Percentiles rank a stretch among this genome's conserved stretches.
Conservation (phyloP, 305 asterid genomes). For the Rubia balearica region DNA sequence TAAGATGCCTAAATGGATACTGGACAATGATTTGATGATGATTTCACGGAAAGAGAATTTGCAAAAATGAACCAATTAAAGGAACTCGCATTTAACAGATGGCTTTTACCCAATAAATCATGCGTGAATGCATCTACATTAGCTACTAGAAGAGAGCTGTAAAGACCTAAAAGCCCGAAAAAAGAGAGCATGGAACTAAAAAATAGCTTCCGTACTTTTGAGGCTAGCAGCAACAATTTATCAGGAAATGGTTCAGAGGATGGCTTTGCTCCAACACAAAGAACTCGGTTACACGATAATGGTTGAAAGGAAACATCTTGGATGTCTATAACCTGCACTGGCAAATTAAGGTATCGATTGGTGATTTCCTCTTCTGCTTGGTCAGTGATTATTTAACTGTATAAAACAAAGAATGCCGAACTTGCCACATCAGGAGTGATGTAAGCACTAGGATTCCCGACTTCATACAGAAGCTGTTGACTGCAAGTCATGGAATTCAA, state of each 20-base stretch:
- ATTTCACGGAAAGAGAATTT: not conserved
- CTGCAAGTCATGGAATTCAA: constrained; percentile 70
- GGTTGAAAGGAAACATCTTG: constrained; percentile 66
- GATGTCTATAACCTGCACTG: constrained; percentile 61
- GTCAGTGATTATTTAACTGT: constrained; percentile 1
- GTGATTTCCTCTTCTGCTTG: constrained; percentile 18
- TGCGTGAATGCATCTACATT: not conserved
- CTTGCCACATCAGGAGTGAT: constrained; percentile 90
- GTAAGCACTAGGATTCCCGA: constrained; percentile 89
- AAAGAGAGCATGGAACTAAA: not conserved
- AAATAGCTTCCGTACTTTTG: constrained; percentile 43
- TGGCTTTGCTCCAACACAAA: constrained; percentile 87
- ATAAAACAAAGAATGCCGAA: constrained; percentile 11
- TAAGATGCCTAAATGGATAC: not conserved
- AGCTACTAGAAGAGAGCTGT: not conserved
- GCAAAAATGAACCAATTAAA: not conserved
- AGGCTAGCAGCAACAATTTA: constrained; percentile 60
- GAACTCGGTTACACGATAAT: constrained; percentile 62
- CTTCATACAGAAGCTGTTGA: constrained; percentile 93
- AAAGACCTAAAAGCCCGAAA: not conserved
- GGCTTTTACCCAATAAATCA: not conserved
- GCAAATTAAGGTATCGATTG: constrained; percentile 19
- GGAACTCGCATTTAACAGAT: not conserved
- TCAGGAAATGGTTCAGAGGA: constrained; percentile 43
- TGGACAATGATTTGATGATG: not conserved